A percentile compares a stretch with the other conserved stretches of the same genome.
phyloP scores from a whole-genome alignment of 306 rosid species.

The Cicer arietinum region DNA sequence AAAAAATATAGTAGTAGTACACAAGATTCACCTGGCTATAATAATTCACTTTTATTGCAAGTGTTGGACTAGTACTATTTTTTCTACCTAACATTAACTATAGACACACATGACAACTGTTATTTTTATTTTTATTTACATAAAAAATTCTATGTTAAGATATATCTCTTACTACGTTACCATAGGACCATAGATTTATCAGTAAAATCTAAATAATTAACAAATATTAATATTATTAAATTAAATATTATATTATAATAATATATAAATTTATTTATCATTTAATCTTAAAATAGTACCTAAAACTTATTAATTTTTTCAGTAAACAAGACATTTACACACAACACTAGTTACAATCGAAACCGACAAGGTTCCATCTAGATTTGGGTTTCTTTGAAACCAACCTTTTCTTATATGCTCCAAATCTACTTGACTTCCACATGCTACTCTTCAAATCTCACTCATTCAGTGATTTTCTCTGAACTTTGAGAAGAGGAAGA shows the following conservation, averaged over 20 bases:
- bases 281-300: no score
- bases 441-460: slow-evolving; percentile 33
- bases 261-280: no score
- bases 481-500: background rate
- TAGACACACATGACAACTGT: background rate
- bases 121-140: background rate
- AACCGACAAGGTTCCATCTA: slow-evolving; percentile 5
- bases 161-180: background rate
- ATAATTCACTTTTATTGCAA: slow-evolving; percentile 26
- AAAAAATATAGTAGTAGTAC: no score
- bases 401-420: slow-evolving; percentile 3
- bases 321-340: background rate
- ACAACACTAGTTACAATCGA: background rate
- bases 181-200: no score
- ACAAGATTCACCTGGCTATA: background rate
- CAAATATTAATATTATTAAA: no score
- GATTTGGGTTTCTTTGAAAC: slow-evolving; percentile 30
- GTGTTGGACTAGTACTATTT: slow-evolving; percentile 1
- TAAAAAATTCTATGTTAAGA: slow-evolving; percentile 33
- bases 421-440: slow-evolving; percentile 1
- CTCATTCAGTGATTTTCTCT: slow-evolving; percentile 36
- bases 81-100: background rate
- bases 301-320: no score
- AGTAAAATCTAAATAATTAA: no score
- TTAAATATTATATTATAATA: no score